Base-by-base conservation (phyloP, 495 filamentous ascomycete species). In the Podospora fimiseda region DNA sequence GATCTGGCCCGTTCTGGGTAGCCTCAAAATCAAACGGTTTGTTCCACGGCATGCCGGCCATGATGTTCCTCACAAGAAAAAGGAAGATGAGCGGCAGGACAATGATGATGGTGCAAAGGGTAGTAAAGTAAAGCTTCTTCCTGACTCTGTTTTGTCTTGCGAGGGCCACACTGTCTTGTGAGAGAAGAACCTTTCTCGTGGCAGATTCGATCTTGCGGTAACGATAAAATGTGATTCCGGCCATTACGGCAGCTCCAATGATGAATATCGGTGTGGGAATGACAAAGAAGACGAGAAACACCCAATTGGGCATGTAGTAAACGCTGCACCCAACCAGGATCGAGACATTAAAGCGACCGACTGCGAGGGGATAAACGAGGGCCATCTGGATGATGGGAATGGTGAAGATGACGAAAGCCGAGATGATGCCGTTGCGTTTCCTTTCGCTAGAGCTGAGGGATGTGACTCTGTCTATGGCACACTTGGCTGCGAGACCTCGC, bases 61-160 rank as follows among this genome's bases (percentile, higher is more conserved):
- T 46, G 5, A 88, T 55, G 66, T 87, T 83, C 20, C 60, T 36
- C 58, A 73, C 79, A 42, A 93, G 66, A 46, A 85, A 70, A 61
- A 80, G 85, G 48, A 79, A 52, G 40, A 80, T 73, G 9, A 86
- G 55, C 1, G 90, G 90, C 1, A 90, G 53, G 55, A 85, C 82
- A 30, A 80, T 54, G 36, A 88, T 14, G 11, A 94, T 73, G 67
- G 94, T 76, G 44, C 77, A 58, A 21, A 87, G 59, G n/a, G 86
- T 74, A 59, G 95, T 78, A 52, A 83, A 66, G 64, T 92, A 93
- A 30, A 96, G 81, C 49, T 92, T 87, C 36, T 86, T 60, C 67
- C 86, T 79, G 4, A 86, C 82, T 43, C 86, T 63, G 64, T 87
- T 60, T 74, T 68, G 45, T 65, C 79, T 51, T 73, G 82, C 53